Base-by-base conservation (phyloP, 306 rosid species). In the Hippophae gyantsensis region DNA sequence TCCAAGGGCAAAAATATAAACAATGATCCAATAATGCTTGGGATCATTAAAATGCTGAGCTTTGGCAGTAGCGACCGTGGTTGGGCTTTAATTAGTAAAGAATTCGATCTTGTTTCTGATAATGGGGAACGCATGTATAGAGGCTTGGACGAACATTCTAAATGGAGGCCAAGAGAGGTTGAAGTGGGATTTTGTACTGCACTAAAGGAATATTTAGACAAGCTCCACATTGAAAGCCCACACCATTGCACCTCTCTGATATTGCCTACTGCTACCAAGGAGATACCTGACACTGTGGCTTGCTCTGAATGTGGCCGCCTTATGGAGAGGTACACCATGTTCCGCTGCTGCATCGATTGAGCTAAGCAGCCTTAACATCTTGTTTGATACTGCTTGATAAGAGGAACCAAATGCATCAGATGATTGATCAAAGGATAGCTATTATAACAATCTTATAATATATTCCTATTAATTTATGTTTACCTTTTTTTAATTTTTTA, bases 321-420 rank as follows among this genome's bases (percentile, higher is more conserved):
- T 42, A 68, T 73, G 78, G 78, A 73, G 62, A 57, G 63, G 74
- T 63, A 12, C 53, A 46, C 74, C 66, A 58, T 73, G 78, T 73
- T 67, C 74, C 78, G 78, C 62, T 73, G 70, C 70, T 73, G 78
- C 69, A 60, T 43, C 38, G 38, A 32, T 32, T 32, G 38, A 32
- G 38, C 38, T 32, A 32, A 32, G 38, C 3, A 32, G 38, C 38
- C 38, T 32, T 3, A 32, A 32, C 38, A 32, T 32, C 38, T 4
- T 32, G 38, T 32, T 32, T 2, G 38, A 32, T 32, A 32, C 5
- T 32, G 5, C 38, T 32, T 32, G 38, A 32, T 4, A 32, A 32
- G 38, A 32, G 38, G 38, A 18, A 32, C 38, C 38, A 32, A 32
- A 32, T 32, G 38, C 38, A 32, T 32, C 38, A 32, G 38, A 32